Evolutionary conservation across 164 flowering plant species (phyloP), one percentile per base, ranked within the genome.

Genomic region (Berberis thunbergii): DNA sequence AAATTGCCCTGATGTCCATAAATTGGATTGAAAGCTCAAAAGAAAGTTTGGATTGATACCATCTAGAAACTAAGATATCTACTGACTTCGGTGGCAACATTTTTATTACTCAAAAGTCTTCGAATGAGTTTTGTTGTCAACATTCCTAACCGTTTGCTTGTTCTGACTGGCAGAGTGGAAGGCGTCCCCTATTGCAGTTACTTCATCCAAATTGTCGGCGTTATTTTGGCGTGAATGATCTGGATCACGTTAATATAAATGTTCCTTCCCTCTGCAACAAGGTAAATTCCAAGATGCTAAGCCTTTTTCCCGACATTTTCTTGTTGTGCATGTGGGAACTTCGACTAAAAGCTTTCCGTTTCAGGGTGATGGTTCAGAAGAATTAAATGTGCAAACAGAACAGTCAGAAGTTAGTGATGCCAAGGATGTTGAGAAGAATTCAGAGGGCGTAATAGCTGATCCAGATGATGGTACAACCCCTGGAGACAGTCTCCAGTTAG

Each of bases 121-220:
- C 26, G 26, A 26, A 48, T 41, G 13, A 9, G 59, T 38, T 60
- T 68, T 56, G 11, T 54, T 53, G 45, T 4, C 10, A 26, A 2
- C 43, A 41, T 26, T 45, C 41, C 40, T 61, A 43, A 13, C 12
- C 62, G 26, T 60, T 59, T 54, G 12, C 67, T 54, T 62, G n/a
- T 50, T 41, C 64, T 67, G 49, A 55, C 61, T 65, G 72, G 58
- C 81, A 94, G 99, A 81, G 69, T 80, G 96, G 85, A 67, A 91
- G 90, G 72, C 87, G 84, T 45, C 77, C 78, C 4, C 42, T 94
- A 26, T 70, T 94, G 72, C 99, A 94, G 71, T 81, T 94, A 60
- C 96, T 94, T 64, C 88, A 84, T 81, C 99, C 99, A 56, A 74
- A 86, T 71, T 84, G 81, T 68, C 59, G 84, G 49, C 96, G 90